phyloP scores from a whole-genome alignment of 23 red algal species.

The Cyanidiococcus yangmingshanensis region DNA sequence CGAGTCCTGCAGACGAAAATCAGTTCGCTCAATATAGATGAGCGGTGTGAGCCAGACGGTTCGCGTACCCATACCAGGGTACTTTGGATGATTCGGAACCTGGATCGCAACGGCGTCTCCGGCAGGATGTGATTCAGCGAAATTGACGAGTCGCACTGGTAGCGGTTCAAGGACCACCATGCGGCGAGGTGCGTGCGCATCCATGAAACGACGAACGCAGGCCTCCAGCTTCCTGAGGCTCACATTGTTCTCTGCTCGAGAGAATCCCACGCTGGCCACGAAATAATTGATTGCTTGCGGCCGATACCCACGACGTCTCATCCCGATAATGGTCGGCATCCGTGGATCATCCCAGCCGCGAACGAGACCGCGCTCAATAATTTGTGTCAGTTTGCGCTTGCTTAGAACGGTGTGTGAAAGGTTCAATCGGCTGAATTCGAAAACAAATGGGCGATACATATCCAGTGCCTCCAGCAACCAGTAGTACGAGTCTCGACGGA shows the following conservation, averaged over 20 bases:
- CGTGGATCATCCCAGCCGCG: slow-evolving; percentile 97
- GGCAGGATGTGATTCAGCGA: slow-evolving; percentile 16
- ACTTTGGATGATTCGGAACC: slow-evolving; percentile 86
- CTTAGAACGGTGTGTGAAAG: slow-evolving; percentile 80
- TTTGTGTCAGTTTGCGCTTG: slow-evolving; percentile 70
- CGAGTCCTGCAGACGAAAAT: slow-evolving; percentile 72
- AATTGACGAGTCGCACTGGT: slow-evolving; percentile 55
- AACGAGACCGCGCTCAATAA: slow-evolving; percentile 64
- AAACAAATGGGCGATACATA: slow-evolving; percentile 96
- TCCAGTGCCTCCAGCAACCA: slow-evolving; percentile 96
- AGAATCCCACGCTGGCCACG: slow-evolving; percentile 60
- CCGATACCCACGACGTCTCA: slow-evolving; percentile 80
- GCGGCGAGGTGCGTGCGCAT: slow-evolving; percentile 44
- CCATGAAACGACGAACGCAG: slow-evolving; percentile 55
- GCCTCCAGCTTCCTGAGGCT: slow-evolving; percentile 74
- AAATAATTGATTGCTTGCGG: slow-evolving; percentile 69
- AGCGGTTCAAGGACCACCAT: slow-evolving; percentile 72
- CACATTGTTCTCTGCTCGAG: slow-evolving; percentile 70
- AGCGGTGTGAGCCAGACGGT: slow-evolving; percentile 42
- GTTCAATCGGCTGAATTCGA: slow-evolving; percentile 81
- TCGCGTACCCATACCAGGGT: slow-evolving; percentile 53
- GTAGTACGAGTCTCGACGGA: slow-evolving; percentile 97
- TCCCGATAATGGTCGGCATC: slow-evolving; percentile 82
- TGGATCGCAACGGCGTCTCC: slow-evolving; percentile 30
- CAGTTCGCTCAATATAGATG: slow-evolving; percentile 80